Conservation (phyloP, 768 basidiomycete species). For the Tricholomella constricta region DNA sequence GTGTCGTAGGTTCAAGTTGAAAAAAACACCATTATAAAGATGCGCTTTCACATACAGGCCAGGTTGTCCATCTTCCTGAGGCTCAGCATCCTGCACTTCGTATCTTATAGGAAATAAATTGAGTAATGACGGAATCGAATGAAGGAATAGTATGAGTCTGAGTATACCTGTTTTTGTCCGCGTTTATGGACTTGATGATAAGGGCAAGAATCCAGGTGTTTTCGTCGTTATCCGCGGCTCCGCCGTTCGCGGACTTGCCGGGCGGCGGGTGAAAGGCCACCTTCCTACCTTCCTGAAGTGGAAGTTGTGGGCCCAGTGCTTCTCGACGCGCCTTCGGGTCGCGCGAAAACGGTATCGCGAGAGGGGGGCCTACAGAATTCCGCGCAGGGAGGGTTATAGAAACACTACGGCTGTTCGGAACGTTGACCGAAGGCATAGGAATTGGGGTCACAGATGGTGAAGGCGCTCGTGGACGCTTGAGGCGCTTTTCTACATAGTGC, state of each 20-base stretch:
- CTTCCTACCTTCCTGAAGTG: conserved; percentile 72
- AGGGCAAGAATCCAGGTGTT: conserved; percentile 82
- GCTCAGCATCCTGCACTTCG: conserved; percentile 85
- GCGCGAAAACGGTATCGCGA: conserved; percentile 53
- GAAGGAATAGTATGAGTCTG: background rate
- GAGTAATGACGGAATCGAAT: background rate
- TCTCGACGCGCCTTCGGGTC: conserved; percentile 72
- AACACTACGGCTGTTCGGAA: conserved; percentile 43
- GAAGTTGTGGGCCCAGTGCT: conserved; percentile 59
- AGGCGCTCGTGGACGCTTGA: conserved; percentile 70
- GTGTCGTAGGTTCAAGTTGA: too few species aligned
- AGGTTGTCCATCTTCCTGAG: conserved; percentile 78
- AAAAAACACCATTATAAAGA: background rate
- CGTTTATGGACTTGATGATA: conserved; percentile 67
- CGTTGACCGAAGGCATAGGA: conserved; percentile 34
- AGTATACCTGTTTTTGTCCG: conserved; percentile 68
- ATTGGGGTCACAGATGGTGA: conserved; percentile 66
- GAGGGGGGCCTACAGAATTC: conserved; percentile 58
- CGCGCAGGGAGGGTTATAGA: conserved; percentile 61
- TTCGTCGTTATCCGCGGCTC: conserved; percentile 44
- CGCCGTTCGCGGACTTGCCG: conserved; percentile 48
- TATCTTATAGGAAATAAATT: conserved; percentile 48
- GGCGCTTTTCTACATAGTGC: conserved; percentile 60
- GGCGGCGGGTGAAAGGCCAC: conserved; percentile 79
- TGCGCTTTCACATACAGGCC: conserved; percentile 45